Conservation (phyloP, 225 moss, liverwort and hornwort species). For the Marchantia polymorpha region DNA sequence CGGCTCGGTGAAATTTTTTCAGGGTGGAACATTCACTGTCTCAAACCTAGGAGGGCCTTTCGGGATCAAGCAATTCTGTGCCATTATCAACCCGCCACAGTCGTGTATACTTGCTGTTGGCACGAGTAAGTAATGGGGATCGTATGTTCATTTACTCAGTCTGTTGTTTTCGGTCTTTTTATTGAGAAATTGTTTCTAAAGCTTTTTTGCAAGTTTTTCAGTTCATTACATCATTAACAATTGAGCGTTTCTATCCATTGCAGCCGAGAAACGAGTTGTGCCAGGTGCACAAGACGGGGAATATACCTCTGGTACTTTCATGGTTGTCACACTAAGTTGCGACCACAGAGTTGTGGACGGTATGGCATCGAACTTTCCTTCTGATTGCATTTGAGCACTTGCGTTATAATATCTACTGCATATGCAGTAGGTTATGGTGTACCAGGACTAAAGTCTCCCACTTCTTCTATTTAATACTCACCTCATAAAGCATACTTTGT, state of each 20-base stretch:
- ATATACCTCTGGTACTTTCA: constrained; percentile 61
- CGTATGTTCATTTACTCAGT: no score
- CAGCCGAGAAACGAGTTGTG: constrained; percentile 78
- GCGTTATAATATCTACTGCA: no score
- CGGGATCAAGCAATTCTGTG: constrained; percentile 92
- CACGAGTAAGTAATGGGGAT: constrained; percentile 45
- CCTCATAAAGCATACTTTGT: not conserved
- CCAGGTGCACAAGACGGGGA: constrained; percentile 59
- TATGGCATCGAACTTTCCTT: constrained; percentile 22
- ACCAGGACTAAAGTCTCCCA: not conserved
- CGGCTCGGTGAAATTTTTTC: constrained; percentile 15
- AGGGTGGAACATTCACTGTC: constrained; percentile 92
- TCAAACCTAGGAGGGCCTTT: constrained; percentile 73
- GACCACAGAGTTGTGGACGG: constrained; percentile 98
- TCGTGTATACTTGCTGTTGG: constrained; percentile 87
- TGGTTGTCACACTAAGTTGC: constrained; percentile 88
- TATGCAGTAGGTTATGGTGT: not conserved
- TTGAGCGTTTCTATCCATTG: not conserved
- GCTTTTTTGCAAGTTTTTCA: not conserved
- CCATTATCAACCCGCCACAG: constrained; percentile 92
- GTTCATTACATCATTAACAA: not conserved
- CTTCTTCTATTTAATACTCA: not conserved
- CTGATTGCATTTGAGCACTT: constrained; percentile 1
- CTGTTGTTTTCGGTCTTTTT: not conserved
- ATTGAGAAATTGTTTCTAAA: not conserved